Evolutionary conservation across 805 yeast genomes (phyloP), one percentile per base, ranked within the genome.

Genomic region (Ogataea henricii): DNA sequence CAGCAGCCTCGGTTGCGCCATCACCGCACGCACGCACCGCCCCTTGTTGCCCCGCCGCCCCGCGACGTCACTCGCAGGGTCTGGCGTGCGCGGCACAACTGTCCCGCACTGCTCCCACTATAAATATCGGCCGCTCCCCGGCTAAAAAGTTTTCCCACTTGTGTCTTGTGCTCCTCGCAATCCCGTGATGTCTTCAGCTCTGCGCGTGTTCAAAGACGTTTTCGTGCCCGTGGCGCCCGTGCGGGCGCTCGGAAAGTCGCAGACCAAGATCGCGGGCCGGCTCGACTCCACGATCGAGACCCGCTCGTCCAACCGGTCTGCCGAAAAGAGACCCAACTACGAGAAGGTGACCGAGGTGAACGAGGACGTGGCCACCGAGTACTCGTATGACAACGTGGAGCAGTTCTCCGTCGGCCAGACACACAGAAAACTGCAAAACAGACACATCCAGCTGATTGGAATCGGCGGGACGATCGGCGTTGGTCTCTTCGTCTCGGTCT

Each of bases 381-480:
- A 29, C 30, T 39, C 55, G 22, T 42, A 49, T 2, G 56, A 54
- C 6, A n/a, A 20, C n/a, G 42, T 42, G 3, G 54, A 50, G 6
- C 9, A 42, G 1, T 56, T 17, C 35, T 47, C 39, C 32, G 16
- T 27, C 12, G 62, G 62, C n/a, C 60, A 51, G 41, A 53, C 54
- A 9, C 62, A 58, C 33, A 48, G 79, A 29, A 61, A 64, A 6
- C 60, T 75, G 37, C 49, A 63, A 44, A 69, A 68, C 23, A 60
- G 79, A 49, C 81, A 76, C 55, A 73, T 76, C 26, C 78, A 73
- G 53, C 63, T 76, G 47, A 64, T 76, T 34, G 79, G 77, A 14
- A 73, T 76, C 27, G 78, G 78, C n/a, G 78, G 78, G 40, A 73
- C 78, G 9, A 73, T 75, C 42, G 79, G 79, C 20, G 71, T 75